Evolutionary conservation across 345 rosid genomes (phyloP), one percentile per base, ranked within the genome.

Genomic region (Eutrema heterophyllum): DNA sequence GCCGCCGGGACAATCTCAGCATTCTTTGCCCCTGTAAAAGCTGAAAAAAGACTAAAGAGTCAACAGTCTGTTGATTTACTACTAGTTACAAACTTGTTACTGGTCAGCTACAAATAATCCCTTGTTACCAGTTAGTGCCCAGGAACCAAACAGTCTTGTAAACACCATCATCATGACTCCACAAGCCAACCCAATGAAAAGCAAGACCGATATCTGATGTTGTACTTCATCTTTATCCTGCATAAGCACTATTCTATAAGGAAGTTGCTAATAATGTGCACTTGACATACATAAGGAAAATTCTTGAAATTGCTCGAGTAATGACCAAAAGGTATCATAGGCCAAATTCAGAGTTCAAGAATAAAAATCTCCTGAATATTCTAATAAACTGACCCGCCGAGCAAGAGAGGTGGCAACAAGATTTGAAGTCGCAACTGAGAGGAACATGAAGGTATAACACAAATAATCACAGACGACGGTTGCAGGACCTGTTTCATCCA

Each of bases 141-240:
- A 80, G 69, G 84, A 78, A 51, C 97, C 97, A 79, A 83, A 94
- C 33, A 83, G 71, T 68, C 78, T 87, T 9, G 97, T 88, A 73
- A 87, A 77, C 59, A 84, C 45, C 75, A 94, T 83, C 98, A 94
- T 86, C 41, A 78, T 59, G 69, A 85, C 21, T 57, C 98, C 96
- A 72, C 92, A 86, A 74, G 79, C 74, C 84, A 91, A 79, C 16
- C 96, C 96, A 5, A 85, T 73, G 81, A 86, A 92, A 58, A 91
- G 89, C 75, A 89, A 83, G 76, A 86, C 73, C n/a, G 97, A 95
- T 76, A 94, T 88, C 80, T 91, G 96, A 80, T 89, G 97, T 50
- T 92, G 97, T 70, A 87, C 97, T 77, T 85, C 89, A 6, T 82
- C 74, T 81, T 83, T 88, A 79, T 87, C 93, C 97, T 95, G 88